Evolutionary conservation across 768 basidiomycete genomes (phyloP), one percentile per base, ranked within the genome.

Genomic region (Ramaria sp.): DNA sequence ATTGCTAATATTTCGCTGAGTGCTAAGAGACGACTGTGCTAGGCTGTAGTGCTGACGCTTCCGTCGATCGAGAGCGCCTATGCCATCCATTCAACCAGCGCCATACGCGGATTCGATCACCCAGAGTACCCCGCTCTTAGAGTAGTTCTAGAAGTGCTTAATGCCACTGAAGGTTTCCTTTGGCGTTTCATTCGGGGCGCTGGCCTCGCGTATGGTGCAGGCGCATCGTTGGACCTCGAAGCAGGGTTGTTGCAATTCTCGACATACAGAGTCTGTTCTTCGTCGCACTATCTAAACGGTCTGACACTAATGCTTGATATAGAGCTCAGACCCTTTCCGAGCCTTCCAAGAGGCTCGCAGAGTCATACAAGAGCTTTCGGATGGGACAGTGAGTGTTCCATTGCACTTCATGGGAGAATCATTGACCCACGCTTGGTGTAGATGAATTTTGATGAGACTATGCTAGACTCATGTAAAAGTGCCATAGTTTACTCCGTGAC

Each of bases 141-240:
- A 20, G 78, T 98, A n/a, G 83, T 93, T 3, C 69, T 82, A 1
- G 88, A 94, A 60, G 81, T 92, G 15, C 72, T 99, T 49, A 96
- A 96, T 61, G 94, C 91, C 12, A 82, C 90, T 9, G 96, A 98
- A 71, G 88, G 90, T 59, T 96, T 84, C 65, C 79, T 97, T 55
- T 98, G 95, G 95, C 80, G 85, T 24, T 87, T 85, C 58, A 91
- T 99, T 57, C 85, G 96, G 39, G 96, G 96, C 6, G 85, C 90
- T 54, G 96, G 96, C 20, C 70, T 99, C 32, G 96, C 96, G 4
- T 98, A 96, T 60, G 90, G 92, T n/a, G 90, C 90, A 25, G 81
- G 81, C 61, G 73, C 85, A 30, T 74, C 75, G 0, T 65, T 83
- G 30, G 90, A 94, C 60, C 70, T 82, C 30, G 93, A 96, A 68